Percentiles rank a stretch among this genome's conserved stretches.
phyloP scores from a whole-genome alignment of 2,329 filamentous ascomycete genomes.

The Pseudopithomyces maydicus region DNA sequence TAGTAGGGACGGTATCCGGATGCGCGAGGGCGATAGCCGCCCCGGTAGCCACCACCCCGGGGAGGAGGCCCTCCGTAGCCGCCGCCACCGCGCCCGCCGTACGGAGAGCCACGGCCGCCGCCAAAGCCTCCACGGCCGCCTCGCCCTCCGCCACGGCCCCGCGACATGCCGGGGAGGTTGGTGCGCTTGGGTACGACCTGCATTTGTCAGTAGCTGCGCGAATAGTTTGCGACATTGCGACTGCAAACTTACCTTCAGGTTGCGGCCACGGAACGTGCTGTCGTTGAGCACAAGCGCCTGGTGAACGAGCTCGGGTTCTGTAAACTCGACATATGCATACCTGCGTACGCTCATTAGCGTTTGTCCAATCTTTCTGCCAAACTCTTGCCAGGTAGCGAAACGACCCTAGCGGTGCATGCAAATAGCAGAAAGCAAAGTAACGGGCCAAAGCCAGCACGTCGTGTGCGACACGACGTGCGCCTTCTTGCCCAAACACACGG shows the following conservation, averaged over 20 bases:
- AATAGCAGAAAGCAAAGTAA: background rate
- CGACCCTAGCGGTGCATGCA: constrained; percentile 24
- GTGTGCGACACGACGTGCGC: constrained; percentile 8
- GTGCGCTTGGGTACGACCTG: constrained; percentile 90
- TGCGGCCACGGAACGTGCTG: constrained; percentile 91
- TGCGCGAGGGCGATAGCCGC: constrained; percentile 44
- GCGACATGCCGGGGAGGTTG: constrained; percentile 90
- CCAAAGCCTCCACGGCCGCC: constrained; percentile 36
- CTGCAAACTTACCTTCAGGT: constrained; percentile 76
- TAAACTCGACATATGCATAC: constrained; percentile 98
- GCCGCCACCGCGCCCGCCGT: constrained; percentile 45
- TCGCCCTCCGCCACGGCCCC: constrained; percentile 64
- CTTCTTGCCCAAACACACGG: background rate
- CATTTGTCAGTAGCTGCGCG: constrained; percentile 16
- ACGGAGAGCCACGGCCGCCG: constrained; percentile 58
- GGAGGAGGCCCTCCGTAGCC: constrained; percentile 53
- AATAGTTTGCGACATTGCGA: background rate
- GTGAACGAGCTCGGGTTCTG: constrained; percentile 88
- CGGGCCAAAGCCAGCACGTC: background rate
- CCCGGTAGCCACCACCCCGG: constrained; percentile 50
- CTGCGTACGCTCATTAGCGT: constrained; percentile 63
- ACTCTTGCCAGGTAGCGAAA: constrained; percentile 63
- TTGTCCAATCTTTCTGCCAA: constrained; percentile 57
- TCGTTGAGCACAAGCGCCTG: constrained; percentile 96
- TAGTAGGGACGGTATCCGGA: constrained; percentile 39